Base-by-base conservation (phyloP, 1,139 yeast species). In the Candida albicans region DNA sequence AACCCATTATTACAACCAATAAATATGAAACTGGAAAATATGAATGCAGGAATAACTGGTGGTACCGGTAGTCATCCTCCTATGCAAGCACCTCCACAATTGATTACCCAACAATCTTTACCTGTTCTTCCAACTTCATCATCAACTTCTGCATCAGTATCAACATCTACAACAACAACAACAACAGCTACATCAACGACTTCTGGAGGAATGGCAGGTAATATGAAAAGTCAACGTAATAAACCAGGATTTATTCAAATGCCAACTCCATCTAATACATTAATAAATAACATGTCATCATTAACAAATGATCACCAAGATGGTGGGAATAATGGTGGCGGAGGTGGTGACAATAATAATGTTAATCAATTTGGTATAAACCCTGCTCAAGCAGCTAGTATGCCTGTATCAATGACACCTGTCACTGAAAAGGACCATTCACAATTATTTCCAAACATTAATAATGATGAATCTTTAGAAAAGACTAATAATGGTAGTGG, bases 391-490 rank as follows among this genome's bases (percentile, higher is more conserved):
- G 70, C 79, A 2, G 68, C 74, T 4, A 68, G 69, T 39, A 58
- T 74, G 18, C 80, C 85, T 11, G 66, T 84, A 54, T 76, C 87
- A 0, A 85, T 85, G 95, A 85, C 95, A 0, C 95, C 93, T 0
- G 81, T 85, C 1, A 75, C 87, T 1, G 95, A 85, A 54, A 81
- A 74, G 52, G 79, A 64, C 31, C 50, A 58, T 4, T 48, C 51
- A 12, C 40, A 35, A 9, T 55, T 56, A 33, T 46, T 52, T 5
- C 37, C 43, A 7, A 33, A 33, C 8, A 46, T 44, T 26, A 47
- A 49, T 15, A 45, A 42, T 12, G 56, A 52, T 7, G 53, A 49
- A 10, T 55, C 51, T 14, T 37, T 36, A 12, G 27, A 33, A 36
- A 35, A 13, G 37, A 25, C 15, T 29, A 18, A 3, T 41, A 15